Conservation (phyloP, 768 basidiomycete genomes). For the Lentinula aciculospora region DNA sequence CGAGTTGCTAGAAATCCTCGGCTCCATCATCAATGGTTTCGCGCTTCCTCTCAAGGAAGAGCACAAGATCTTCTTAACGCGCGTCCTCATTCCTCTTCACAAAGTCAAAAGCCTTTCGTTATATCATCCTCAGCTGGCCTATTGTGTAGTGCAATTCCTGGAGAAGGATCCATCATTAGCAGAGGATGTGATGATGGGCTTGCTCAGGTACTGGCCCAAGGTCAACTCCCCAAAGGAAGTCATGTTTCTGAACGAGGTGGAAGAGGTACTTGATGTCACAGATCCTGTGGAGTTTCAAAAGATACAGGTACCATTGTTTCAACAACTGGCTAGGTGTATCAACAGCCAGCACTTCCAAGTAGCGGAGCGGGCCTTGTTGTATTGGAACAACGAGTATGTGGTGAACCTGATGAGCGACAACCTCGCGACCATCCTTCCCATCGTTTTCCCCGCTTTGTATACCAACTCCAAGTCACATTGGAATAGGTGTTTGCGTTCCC, state of each 20-base stretch:
- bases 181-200: conserved; percentile 92
- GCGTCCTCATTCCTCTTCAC: conserved; percentile 92
- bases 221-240: conserved; percentile 99
- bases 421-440: conserved; percentile 79
- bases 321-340: conserved; percentile 93
- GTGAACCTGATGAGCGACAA: conserved; percentile 99
- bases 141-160: conserved; percentile 97
- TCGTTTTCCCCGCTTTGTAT: conserved; percentile 95
- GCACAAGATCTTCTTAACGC: conserved; percentile 95
- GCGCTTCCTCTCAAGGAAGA: conserved; percentile 97
- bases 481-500: conserved; percentile 71
- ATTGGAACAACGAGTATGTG: conserved; percentile 99
- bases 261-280: conserved; percentile 97
- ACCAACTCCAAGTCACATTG: conserved; percentile 96
- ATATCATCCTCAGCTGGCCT: conserved; percentile 98
- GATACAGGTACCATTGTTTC: conserved; percentile 89
- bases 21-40: conserved; percentile 99
- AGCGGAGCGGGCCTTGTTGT: conserved; percentile 91
- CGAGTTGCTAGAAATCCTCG: conserved; percentile 94
- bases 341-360: conserved; percentile 99
- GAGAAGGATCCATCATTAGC: conserved; percentile 92
- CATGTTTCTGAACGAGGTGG: conserved; percentile 99
- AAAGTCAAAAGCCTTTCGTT: conserved; percentile 97
- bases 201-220: conserved; percentile 98
- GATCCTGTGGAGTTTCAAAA: conserved; percentile 96